phyloP scores from a whole-genome alignment of 139 green algal genomes.

The Chlorella sp. region DNA sequence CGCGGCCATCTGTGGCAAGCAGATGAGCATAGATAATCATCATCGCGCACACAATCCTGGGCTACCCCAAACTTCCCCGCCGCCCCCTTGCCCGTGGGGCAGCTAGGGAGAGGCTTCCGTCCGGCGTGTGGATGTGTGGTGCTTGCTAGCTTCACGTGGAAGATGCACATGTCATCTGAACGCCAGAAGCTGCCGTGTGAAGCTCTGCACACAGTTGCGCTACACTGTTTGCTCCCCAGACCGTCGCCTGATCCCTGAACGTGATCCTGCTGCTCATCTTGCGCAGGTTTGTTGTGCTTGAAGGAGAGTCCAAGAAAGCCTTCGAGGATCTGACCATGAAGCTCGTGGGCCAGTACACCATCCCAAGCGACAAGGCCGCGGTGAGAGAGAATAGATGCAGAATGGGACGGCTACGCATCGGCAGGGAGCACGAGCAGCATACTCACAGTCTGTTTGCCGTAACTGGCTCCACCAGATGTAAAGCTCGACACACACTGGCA shows the following conservation, averaged over 20 bases:
- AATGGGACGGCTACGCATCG: too few species aligned
- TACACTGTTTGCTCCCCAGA: not conserved
- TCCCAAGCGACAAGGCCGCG: not conserved
- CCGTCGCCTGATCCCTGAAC: not conserved
- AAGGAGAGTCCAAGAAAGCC: conserved; percentile 17
- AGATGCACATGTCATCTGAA: not conserved
- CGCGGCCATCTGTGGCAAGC: not conserved
- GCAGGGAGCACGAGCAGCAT: too few species aligned
- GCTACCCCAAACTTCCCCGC: not conserved
- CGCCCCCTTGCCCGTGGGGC: too few species aligned
- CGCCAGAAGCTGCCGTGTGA: too few species aligned
- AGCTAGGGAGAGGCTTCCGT: too few species aligned
- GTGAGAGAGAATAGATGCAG: too few species aligned
- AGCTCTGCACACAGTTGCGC: too few species aligned
- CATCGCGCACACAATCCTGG: not conserved
- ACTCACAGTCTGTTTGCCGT: too few species aligned
- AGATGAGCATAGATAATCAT: not conserved
- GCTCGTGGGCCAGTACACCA: conserved; percentile 12
- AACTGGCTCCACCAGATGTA: too few species aligned
- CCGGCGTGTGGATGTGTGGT: too few species aligned
- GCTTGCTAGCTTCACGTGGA: not conserved
- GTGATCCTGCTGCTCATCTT: not conserved
- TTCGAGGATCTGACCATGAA: conserved; percentile 41
- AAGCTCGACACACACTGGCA: too few species aligned
- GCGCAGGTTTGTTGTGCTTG: conserved; percentile 49